Conservation (phyloP, 2,329 filamentous ascomycete genomes). For the Plectosphaerella cucumerina region DNA sequence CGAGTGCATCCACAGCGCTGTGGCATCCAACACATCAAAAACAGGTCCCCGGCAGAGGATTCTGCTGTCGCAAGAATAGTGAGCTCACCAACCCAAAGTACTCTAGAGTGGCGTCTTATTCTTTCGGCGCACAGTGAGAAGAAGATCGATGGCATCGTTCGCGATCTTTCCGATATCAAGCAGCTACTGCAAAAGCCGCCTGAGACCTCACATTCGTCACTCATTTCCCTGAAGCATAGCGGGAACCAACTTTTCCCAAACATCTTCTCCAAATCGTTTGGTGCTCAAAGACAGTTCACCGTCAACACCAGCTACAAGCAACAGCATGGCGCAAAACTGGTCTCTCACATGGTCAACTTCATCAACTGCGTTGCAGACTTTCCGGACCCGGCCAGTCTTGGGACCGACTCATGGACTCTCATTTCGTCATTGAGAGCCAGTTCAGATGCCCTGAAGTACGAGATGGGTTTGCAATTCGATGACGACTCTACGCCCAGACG, state of each 20-base stretch:
- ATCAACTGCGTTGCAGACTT: constrained; percentile 14
- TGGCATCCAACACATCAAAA: constrained; percentile 17
- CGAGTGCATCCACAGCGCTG: constrained; percentile 24
- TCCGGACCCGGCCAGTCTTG: neutral
- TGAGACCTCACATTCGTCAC: neutral
- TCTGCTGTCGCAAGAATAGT: constrained; percentile 32
- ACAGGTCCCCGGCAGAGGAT: constrained; percentile 27
- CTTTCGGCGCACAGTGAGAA: constrained; percentile 19
- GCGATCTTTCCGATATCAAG: constrained; percentile 27
- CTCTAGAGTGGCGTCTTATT: neutral
- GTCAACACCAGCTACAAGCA: neutral
- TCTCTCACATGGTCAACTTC: constrained; percentile 25
- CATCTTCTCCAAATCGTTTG: neutral
- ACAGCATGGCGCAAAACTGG: neutral
- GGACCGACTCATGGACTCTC: neutral
- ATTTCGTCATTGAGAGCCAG: neutral
- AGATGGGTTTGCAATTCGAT: neutral
- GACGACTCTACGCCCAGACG: neutral
- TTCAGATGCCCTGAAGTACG: neutral
- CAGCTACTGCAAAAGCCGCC: constrained; percentile 10
- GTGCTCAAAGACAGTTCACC: neutral
- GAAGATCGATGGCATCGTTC: constrained; percentile 30
- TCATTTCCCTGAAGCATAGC: neutral
- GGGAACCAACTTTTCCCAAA: neutral
- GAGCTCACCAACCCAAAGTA: constrained; percentile 1